Percentiles rank a stretch among this genome's conserved stretches.
These are phyloP conservation scores for Hypoxylon perforatum DNA, from an alignment of 495 filamentous ascomycete species.

Conservation along the genomic window DNA sequence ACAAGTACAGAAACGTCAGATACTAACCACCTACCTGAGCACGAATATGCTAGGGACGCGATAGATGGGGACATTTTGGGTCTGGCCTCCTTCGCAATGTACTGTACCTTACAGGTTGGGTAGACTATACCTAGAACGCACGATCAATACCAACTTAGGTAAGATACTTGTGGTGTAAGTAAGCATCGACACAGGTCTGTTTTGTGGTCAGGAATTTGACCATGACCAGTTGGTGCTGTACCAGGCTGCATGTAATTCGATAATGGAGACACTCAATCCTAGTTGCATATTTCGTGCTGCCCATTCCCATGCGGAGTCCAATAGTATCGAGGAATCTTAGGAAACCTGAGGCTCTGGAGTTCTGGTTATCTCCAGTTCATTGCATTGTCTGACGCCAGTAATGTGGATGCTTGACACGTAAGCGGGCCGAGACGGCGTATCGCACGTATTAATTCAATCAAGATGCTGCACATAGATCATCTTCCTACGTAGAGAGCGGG, in stretches of 20 bases:
- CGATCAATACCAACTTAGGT: neutral
- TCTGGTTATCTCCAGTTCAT: slow-evolving; percentile 11
- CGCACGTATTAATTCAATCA: neutral
- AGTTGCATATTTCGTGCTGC: slow-evolving; percentile 14
- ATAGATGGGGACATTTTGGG: neutral
- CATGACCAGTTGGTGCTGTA: neutral
- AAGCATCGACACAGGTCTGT: neutral
- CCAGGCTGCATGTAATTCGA: slow-evolving; percentile 4
- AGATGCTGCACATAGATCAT: neutral
- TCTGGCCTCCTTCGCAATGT: neutral
- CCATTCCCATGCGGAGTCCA: neutral
- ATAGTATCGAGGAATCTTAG: neutral
- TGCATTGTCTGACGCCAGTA: neutral
- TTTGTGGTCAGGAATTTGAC: neutral
- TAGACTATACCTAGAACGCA: neutral
- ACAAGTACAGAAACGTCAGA: slow-evolving; percentile 11
- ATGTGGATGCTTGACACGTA: slow-evolving; percentile 4
- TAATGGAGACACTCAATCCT: slow-evolving; percentile 23
- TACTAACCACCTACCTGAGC: neutral
- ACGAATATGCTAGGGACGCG: neutral
- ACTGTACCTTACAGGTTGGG: neutral
- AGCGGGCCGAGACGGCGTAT: neutral
- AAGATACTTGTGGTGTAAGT: neutral
- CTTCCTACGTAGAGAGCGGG: no score
- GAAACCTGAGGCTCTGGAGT: slow-evolving; percentile 32